These are phyloP conservation scores for Coffea humblotiana DNA, from an alignment of 305 asterid species.

Conservation along the genomic window DNA sequence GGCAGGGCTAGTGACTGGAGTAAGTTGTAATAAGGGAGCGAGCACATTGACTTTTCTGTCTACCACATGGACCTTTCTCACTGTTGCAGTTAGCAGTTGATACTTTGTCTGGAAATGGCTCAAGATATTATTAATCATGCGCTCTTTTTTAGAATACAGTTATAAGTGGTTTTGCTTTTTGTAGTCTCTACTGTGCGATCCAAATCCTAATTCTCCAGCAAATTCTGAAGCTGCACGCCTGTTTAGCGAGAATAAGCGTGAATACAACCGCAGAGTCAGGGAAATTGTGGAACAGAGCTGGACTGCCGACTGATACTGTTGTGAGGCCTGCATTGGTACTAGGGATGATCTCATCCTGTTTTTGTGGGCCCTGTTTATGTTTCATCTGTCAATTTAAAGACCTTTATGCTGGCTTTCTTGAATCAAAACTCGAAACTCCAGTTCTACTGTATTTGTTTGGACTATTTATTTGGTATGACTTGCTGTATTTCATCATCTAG, in stretches of 20 bases:
- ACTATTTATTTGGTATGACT: slow-evolving; percentile 28
- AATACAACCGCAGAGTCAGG: slow-evolving; percentile 71
- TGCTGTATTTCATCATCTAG: slow-evolving; percentile 26
- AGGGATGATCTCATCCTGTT: slow-evolving; percentile 8
- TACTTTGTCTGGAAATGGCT: neutral
- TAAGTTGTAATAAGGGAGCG: too few species aligned
- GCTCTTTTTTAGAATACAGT: neutral
- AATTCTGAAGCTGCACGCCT: slow-evolving; percentile 79
- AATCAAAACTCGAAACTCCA: slow-evolving; percentile 15
- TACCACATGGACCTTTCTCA: too few species aligned
- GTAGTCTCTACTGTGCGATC: slow-evolving; percentile 75
- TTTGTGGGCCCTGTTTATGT: slow-evolving; percentile 22
- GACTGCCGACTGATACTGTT: slow-evolving; percentile 60
- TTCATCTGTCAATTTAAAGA: slow-evolving; percentile 13
- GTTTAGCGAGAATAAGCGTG: slow-evolving; percentile 80
- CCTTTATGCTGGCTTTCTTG: slow-evolving; percentile 17
- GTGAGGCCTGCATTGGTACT: slow-evolving; percentile 10
- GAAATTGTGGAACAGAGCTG: slow-evolving; percentile 83
- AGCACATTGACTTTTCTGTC: too few species aligned
- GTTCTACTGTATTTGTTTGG: slow-evolving; percentile 23
- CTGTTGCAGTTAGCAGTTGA: neutral
- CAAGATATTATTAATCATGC: neutral
- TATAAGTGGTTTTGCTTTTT: neutral
- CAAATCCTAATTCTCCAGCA: slow-evolving; percentile 80
- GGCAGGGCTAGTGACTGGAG: too few species aligned